Percentiles rank a stretch among this genome's conserved stretches.
Evolutionary conservation across 106 monocot genomes (phyloP).

Genomic region (Gastrodia elata): DNA sequence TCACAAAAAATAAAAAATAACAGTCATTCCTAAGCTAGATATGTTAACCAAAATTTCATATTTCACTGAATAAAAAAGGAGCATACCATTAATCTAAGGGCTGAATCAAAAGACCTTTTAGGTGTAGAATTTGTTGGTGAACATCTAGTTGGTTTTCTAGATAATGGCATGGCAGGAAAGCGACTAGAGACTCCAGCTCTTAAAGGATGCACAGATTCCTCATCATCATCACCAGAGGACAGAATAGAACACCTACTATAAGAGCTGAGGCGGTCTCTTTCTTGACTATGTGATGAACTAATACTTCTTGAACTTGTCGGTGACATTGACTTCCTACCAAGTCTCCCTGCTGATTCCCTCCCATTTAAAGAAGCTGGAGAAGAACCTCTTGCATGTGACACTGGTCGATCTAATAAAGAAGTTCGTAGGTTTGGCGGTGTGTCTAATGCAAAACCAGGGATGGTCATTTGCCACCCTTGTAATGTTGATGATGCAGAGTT

Average conservation of each 20-base stretch:
- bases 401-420: conserved; percentile 52
- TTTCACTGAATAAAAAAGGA: background rate
- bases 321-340: conserved; percentile 63
- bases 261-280: conserved; percentile 33
- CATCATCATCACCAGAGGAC: conserved; percentile 72
- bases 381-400: conserved; percentile 37
- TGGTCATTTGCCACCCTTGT: conserved; percentile 48
- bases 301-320: conserved; percentile 68
- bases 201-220: conserved; percentile 50
- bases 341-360: conserved; percentile 17
- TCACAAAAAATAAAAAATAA: background rate
- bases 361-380: conserved; percentile 69
- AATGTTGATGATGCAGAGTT: conserved; percentile 68
- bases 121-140: conserved; percentile 49
- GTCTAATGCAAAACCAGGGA: conserved; percentile 63
- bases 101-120: conserved; percentile 64
- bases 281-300: conserved; percentile 56
- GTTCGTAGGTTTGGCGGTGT: conserved; percentile 77
- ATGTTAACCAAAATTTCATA: background rate
- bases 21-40: background rate
- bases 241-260: conserved; percentile 48
- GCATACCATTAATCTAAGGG: conserved; percentile 54
- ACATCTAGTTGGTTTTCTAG: conserved; percentile 55
- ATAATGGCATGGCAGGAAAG: conserved; percentile 21
- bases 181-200: conserved; percentile 18